Evolutionary conservation across 2,329 filamentous ascomycete genomes (phyloP).

Genomic region (Rhexocercosporidium sp.): DNA sequence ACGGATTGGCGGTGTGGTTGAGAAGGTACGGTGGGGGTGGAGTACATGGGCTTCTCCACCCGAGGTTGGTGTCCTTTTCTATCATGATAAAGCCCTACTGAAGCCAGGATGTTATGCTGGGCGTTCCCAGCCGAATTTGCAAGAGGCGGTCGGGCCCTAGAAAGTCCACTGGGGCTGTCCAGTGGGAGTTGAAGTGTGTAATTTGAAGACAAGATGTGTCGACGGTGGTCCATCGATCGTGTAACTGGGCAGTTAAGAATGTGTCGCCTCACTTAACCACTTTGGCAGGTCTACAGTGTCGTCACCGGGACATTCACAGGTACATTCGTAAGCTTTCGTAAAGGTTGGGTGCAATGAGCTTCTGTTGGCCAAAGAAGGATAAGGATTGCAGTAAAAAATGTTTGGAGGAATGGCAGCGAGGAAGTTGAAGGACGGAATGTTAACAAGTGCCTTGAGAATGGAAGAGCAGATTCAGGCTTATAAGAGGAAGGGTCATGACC

Average conservation of each 20-base stretch:
- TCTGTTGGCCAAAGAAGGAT: conserved; percentile 36
- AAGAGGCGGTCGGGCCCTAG: conserved; percentile 36
- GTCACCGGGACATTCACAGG: conserved; percentile 24
- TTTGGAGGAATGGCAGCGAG: conserved; percentile 41
- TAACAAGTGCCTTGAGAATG: conserved; percentile 41
- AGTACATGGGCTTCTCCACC: conserved; percentile 34
- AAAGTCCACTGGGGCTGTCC: conserved; percentile 31
- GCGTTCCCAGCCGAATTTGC: conserved; percentile 40
- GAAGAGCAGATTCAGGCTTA: conserved; percentile 39
- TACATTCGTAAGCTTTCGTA: conserved; percentile 23
- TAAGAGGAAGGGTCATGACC: conserved; percentile 32
- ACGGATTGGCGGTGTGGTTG: conserved; percentile 32
- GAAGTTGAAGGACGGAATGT: conserved; percentile 38
- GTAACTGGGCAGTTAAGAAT: conserved; percentile 36
- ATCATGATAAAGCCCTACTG: conserved; percentile 37
- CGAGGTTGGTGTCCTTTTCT: conserved; percentile 33
- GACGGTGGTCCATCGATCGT: conserved; percentile 37
- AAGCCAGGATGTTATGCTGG: conserved; percentile 37
- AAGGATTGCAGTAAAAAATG: conserved; percentile 42
- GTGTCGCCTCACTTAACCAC: conserved; percentile 33
- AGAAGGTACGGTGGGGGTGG: conserved; percentile 38
- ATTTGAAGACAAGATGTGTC: conserved; percentile 34
- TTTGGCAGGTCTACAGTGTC: conserved; percentile 22
- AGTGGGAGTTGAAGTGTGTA: conserved; percentile 31
- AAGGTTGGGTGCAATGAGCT: conserved; percentile 29